Evolutionary conservation across 805 yeast genomes (phyloP).

Genomic region (Spathaspora passalidarum): DNA sequence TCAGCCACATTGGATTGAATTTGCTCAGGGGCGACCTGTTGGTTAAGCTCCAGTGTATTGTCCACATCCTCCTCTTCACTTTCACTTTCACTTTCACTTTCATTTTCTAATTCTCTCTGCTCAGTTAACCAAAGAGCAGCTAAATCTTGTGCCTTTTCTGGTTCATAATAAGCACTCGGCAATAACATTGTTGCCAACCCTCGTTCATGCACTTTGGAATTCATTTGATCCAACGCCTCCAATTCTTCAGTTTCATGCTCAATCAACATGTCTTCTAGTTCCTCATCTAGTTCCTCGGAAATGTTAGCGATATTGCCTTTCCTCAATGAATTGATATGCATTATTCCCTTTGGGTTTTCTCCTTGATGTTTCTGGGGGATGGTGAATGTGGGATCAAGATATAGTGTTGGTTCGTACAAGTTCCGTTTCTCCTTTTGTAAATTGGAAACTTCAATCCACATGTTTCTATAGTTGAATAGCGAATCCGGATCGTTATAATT

Average conservation of each 20-base stretch:
- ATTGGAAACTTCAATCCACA: not conserved
- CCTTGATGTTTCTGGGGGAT: not conserved
- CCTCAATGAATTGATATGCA: not conserved
- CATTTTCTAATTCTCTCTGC: constrained; percentile 11
- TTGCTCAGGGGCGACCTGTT: not conserved
- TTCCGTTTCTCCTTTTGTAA: not conserved
- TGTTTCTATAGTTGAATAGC: not conserved
- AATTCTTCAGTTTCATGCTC: constrained; percentile 4
- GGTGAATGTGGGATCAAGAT: not conserved
- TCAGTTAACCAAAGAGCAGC: constrained; percentile 6
- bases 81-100: constrained; percentile 3
- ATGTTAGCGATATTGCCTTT: not conserved
- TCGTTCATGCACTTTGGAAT: constrained; percentile 9
- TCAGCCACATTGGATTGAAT: not conserved
- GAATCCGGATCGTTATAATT: constrained; percentile 5
- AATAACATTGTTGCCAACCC: constrained; percentile 8
- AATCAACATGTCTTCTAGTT: constrained; percentile 1
- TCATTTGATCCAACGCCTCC: constrained; percentile 5
- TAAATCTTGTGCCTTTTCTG: constrained; percentile 3
- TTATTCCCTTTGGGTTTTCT: not conserved
- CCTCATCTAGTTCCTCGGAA: not conserved
- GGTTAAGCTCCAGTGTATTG: not conserved
- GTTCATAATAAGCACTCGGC: not conserved
- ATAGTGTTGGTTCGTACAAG: not conserved
- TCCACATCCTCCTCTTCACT: not conserved